Conservation (phyloP, 257 asterid species). For the Linaria vulgaris region DNA sequence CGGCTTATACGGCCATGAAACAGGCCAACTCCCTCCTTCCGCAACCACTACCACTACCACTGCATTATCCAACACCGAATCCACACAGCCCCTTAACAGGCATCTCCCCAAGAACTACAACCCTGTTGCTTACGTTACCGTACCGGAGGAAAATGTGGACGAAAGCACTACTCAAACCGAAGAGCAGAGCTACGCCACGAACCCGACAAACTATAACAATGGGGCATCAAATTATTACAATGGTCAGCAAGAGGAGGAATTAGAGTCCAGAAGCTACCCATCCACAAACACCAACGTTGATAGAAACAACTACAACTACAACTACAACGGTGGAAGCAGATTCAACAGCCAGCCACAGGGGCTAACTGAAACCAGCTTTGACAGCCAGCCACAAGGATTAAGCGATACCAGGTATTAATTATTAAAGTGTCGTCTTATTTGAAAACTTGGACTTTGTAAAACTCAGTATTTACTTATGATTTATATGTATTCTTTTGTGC, state of each 20-base stretch:
- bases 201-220: conserved; percentile 9
- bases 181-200: conserved; percentile 22
- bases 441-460: too few relatives aligned
- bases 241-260: conserved; percentile 23
- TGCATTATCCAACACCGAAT: conserved; percentile 25
- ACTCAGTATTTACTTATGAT: too few relatives aligned
- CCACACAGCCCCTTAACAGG: conserved; percentile 31
- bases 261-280: conserved; percentile 24
- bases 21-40: conserved; percentile 69
- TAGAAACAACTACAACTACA: conserved; percentile 18
- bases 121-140: conserved; percentile 66
- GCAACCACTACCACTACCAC: too few relatives aligned
- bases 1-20: conserved; percentile 76
- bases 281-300: conserved; percentile 8
- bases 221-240: conserved; percentile 25
- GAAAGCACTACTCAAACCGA: conserved; percentile 22
- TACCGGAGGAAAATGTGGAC: conserved; percentile 38
- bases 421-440: conserved; percentile 1
- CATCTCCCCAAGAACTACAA: conserved; percentile 85
- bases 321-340: conserved; percentile 29
- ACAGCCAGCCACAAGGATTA: too few relatives aligned
- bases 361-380: conserved; percentile 24
- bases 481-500: too few relatives aligned
- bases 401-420: conserved; percentile 24
- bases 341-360: conserved; percentile 39